Conservation (phyloP, 345 rosid species). For the Isatis tinctoria region DNA sequence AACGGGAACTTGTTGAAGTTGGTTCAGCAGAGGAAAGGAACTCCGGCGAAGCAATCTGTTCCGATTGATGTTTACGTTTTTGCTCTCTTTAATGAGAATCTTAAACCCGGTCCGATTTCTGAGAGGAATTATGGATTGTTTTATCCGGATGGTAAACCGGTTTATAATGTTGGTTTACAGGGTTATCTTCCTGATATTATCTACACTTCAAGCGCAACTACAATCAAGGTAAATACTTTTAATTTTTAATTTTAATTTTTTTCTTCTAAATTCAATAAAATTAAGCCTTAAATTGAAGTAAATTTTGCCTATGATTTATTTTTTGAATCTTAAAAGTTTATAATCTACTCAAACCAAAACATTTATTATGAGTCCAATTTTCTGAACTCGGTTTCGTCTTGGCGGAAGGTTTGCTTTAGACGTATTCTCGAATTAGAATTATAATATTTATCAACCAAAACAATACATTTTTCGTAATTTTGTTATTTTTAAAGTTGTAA, state of each 20-base stretch:
- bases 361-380: background rate
- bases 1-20: constrained; percentile 60
- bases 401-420: background rate
- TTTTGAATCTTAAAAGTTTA: background rate
- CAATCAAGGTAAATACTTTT: constrained; percentile 36
- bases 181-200: constrained; percentile 60
- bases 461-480: background rate
- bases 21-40: constrained; percentile 51
- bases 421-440: background rate
- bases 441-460: background rate
- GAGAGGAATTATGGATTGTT: constrained; percentile 91
- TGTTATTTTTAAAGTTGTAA: background rate
- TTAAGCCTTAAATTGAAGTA: background rate
- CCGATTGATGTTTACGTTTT: constrained; percentile 69
- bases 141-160: constrained; percentile 80
- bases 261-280: background rate
- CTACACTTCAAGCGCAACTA: constrained; percentile 36
- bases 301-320: too few species aligned
- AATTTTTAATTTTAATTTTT: background rate
- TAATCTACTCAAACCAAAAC: background rate
- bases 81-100: constrained; percentile 87
- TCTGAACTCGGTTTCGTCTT: background rate
- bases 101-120: constrained; percentile 80
- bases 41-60: constrained; percentile 75
- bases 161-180: constrained; percentile 65